These are phyloP conservation scores for Reutealis trisperma DNA, from an alignment of 345 rosid species.

Conservation along the genomic window DNA sequence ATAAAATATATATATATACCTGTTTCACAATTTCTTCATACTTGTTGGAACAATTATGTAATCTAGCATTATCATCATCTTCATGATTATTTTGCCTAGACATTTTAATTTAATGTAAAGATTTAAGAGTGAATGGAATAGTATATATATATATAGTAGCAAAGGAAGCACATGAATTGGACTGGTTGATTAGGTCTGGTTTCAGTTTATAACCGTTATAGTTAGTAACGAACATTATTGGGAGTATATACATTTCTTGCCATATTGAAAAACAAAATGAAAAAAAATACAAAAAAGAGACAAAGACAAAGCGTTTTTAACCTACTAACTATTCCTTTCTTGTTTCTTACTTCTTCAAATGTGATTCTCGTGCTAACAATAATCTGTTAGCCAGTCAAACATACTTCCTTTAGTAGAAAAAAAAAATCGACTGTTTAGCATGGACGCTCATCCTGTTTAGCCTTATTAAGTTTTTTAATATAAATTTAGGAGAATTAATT, in stretches of 20 bases:
- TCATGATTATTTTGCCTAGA: background rate
- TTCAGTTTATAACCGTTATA: background rate
- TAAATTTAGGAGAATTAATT: no score
- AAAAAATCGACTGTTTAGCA: no score
- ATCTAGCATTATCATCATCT: constrained; percentile 18
- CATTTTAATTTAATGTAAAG: background rate
- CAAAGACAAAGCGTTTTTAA: background rate
- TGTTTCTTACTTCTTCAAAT: background rate
- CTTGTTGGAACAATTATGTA: constrained; percentile 7
- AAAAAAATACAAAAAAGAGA: no score
- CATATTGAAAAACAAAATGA: no score
- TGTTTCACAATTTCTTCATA: constrained; percentile 23
- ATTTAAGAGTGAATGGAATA: background rate
- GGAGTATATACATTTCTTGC: no score
- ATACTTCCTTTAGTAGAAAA: background rate
- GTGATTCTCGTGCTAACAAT: background rate
- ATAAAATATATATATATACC: background rate
- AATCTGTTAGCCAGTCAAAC: background rate
- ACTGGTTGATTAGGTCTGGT: background rate
- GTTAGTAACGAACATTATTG: background rate
- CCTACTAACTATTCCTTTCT: background rate
- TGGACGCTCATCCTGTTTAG: no score
- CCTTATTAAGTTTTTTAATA: no score
- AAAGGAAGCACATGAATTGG: background rate
- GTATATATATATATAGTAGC: background rate